Base-by-base conservation (phyloP, 2,329 filamentous ascomycete genomes). In the Alternaria tenuissima region DNA sequence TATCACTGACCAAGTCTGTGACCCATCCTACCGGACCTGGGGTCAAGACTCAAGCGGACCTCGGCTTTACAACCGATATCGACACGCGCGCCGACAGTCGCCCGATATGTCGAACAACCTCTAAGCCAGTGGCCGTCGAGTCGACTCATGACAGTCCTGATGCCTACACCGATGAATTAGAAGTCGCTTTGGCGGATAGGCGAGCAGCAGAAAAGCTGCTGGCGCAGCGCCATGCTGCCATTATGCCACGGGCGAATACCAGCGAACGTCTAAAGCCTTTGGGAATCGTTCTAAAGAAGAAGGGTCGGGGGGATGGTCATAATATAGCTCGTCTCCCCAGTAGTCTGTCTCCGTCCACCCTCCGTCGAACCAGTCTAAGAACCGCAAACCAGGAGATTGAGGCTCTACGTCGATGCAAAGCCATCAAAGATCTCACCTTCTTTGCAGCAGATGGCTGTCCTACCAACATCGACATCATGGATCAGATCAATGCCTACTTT, bases 191-290 rank as follows among this genome's bases (percentile, higher is more conserved):
- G 7, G 52, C 24, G 4, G 48, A 16, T 20, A 47, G 59, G 36
- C 52, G 42, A 3, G 52, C 53, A 3, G 60, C 60, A 24, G 60
- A 62, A 20, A 53, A 53, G 43, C 32, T 62, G 20, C 38, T 62
- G 9, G 30, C 49, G 7, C 52, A 57, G 24, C 57, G 53, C 34
- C 61, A 63, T 32, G 42, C 57, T 22, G 55, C 38, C 3, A 58
- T 63, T 11, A 55, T 55, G 28, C 39, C 42, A 22, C 47, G 48
- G 14, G 28, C 47, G 3, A 53, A 55, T 6, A 52, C 46, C 12
- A 5, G 48, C 4, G 47, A 48, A 18, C 43, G 34, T 5, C 7
- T 42, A 3, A 41, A 49, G 14, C 32, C 53, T 24, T 14, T 30
- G 4, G 53, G 22, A 14, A 48, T n/a, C 3, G 7, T 39, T 9